phyloP scores from a whole-genome alignment of 2,329 filamentous ascomycete species.

The Lanzia echinophila region DNA sequence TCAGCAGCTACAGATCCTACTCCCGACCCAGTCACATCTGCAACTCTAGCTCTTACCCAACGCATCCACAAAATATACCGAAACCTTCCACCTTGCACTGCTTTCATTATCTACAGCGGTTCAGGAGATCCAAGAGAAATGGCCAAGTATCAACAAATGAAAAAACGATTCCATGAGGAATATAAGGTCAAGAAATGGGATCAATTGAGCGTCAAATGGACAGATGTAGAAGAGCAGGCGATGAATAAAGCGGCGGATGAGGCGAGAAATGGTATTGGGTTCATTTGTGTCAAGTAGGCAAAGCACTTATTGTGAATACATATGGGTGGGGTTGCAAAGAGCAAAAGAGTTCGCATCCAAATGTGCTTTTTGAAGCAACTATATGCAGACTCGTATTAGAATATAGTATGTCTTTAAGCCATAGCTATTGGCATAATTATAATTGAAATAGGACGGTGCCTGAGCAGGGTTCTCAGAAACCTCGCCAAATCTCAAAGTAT shows the following conservation, averaged over 20 bases:
- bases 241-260: constrained; percentile 49
- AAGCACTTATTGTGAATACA: background rate
- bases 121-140: constrained; percentile 63
- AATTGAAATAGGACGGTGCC: too few relatives aligned
- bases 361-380: too few relatives aligned
- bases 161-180: constrained; percentile 55
- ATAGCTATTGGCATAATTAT: too few relatives aligned
- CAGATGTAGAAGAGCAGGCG: constrained; percentile 57
- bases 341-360: too few relatives aligned
- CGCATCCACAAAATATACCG: constrained; percentile 51
- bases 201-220: constrained; percentile 60
- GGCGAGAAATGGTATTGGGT: constrained; percentile 57
- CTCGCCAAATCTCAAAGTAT: too few relatives aligned
- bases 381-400: too few relatives aligned
- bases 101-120: constrained; percentile 57
- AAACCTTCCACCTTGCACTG: constrained; percentile 57
- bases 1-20: background rate
- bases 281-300: constrained; percentile 54
- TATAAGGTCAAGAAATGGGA: constrained; percentile 64
- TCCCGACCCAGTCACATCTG: constrained; percentile 6
- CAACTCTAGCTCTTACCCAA: constrained; percentile 26
- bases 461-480: too few relatives aligned
- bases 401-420: too few relatives aligned
- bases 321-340: background rate
- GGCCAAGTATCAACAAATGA: constrained; percentile 53